These are phyloP conservation scores for Vaccinium myrtillus DNA, from an alignment of 148 eudicot species.

Conservation along the genomic window DNA sequence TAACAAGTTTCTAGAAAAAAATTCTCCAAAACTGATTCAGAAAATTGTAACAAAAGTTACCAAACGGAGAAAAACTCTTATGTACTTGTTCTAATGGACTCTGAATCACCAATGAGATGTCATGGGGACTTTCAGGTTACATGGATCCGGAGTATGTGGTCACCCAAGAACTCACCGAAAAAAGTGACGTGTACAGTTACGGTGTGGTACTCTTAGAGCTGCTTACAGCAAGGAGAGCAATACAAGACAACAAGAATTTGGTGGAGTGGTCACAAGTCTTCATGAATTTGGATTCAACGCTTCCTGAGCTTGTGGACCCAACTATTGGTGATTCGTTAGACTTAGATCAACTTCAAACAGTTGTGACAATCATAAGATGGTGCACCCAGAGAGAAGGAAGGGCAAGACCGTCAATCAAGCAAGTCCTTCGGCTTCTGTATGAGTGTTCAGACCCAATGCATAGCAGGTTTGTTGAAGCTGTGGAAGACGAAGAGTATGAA, in stretches of 20 bases:
- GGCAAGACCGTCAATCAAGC: slow-evolving; percentile 90
- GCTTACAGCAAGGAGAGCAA: slow-evolving; percentile 66
- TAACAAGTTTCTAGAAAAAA: not conserved
- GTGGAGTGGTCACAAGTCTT: slow-evolving; percentile 78
- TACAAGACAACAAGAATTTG: slow-evolving; percentile 78
- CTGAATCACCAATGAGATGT: not conserved
- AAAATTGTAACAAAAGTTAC: not conserved
- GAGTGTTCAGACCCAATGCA: slow-evolving; percentile 87
- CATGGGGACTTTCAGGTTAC: slow-evolving; percentile 54
- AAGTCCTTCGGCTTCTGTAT: slow-evolving; percentile 87
- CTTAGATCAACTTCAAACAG: slow-evolving; percentile 77
- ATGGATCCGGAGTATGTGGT: slow-evolving; percentile 93
- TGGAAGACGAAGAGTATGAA: slow-evolving; percentile 71
- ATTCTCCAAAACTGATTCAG: not conserved
- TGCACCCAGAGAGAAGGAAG: slow-evolving; percentile 81
- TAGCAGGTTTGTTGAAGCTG: slow-evolving; percentile 63
- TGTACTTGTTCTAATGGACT: not conserved
- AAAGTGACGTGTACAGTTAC: slow-evolving; percentile 92
- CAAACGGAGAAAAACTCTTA: not conserved
- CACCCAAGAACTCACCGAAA: slow-evolving; percentile 85
- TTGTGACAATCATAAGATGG: slow-evolving; percentile 66
- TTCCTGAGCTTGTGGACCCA: slow-evolving; percentile 77
- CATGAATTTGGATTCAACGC: slow-evolving; percentile 50
- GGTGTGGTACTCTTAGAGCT: slow-evolving; percentile 87
- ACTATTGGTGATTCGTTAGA: slow-evolving; percentile 63